phyloP scores from a whole-genome alignment of 495 filamentous ascomycete species.

The Talaromyces wortmannii region DNA sequence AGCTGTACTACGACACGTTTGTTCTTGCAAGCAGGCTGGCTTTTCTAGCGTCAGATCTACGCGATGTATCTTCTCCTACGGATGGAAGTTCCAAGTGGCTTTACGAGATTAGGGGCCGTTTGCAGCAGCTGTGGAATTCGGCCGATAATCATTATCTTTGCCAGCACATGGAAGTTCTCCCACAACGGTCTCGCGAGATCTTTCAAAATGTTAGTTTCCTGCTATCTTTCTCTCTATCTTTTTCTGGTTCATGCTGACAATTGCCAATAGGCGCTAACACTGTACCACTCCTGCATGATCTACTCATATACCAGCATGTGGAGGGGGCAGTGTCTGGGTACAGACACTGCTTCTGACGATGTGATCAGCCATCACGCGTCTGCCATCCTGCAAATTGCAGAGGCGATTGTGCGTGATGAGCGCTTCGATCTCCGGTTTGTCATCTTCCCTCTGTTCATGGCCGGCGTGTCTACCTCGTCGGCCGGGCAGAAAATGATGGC shows the following conservation, averaged over 20 bases:
- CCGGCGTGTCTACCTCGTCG: slow-evolving; percentile 37
- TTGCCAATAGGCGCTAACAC: slow-evolving; percentile 26
- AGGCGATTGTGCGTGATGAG: slow-evolving; percentile 16
- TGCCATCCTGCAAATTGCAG: slow-evolving; percentile 39
- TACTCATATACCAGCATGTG: slow-evolving; percentile 47
- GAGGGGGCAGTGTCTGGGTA: slow-evolving; percentile 34
- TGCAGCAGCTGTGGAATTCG: slow-evolving; percentile 35
- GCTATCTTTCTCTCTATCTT: slow-evolving; percentile 1
- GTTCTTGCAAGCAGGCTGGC: slow-evolving; percentile 33
- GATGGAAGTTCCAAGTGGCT: slow-evolving; percentile 12
- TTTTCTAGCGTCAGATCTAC: slow-evolving; percentile 30
- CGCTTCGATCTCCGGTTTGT: slow-evolving; percentile 38
- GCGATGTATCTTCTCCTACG: slow-evolving; percentile 9
- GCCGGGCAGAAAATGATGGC: slow-evolving; percentile 39
- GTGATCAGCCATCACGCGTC: slow-evolving; percentile 35
- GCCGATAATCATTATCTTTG: slow-evolving; percentile 24
- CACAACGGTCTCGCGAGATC: slow-evolving; percentile 28
- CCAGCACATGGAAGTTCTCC: slow-evolving; percentile 31
- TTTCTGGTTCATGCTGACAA: slow-evolving; percentile 1
- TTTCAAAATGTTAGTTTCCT: slow-evolving; percentile 40
- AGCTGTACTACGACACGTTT: slow-evolving; percentile 37
- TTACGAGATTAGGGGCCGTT: slow-evolving; percentile 24
- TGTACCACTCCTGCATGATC: slow-evolving; percentile 43
- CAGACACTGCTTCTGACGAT: slow-evolving; percentile 21
- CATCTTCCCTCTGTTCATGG: slow-evolving; percentile 52